Base-by-base conservation (phyloP, 768 basidiomycete species). In the Chalciporus piperatus region DNA sequence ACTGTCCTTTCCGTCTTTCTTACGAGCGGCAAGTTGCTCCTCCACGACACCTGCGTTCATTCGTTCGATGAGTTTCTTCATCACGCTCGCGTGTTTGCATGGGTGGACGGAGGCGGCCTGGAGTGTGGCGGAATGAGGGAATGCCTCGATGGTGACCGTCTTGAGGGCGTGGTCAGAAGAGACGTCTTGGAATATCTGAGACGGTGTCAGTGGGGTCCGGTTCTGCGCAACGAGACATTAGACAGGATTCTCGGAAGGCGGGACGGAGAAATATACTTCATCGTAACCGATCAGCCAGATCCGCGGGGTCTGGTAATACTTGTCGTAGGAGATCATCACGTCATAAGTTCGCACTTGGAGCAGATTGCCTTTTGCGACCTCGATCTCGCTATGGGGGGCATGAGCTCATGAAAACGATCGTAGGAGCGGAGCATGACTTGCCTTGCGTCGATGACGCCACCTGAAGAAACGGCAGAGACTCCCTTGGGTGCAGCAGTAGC, bases 311-410 rank as follows among this genome's bases (percentile, higher is more conserved):
- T 98, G 97, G 72, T 99, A 98, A 72, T 95, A 96, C 75, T 98
- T 99, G 81, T 99, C 97, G 70, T 98, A 99, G 43, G 92, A 92
- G 76, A 99, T 98, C 88, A 97, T 92, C 63, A 98, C 95, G 69
- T 99, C 97, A 75, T 99, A 99, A 11, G 96, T 99, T 64, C 97
- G 83, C 37, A 98, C 92, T 78, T 95, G 92, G 38, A 98, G 76
- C 23, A 98, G 76, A 62, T 97, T 97, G 50, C 83, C 84, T 55
- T 84, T 90, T 30, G 84, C 81, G 19, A 80, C 76, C 57, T 87
- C 84, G 17, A 79, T 73, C 59, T 82, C 72, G 56, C 86, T 91
- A 55, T 33, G 45, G 27, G 33, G 45, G 30, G 33, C 12, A 22
- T 43, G 42, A 61, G 53, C 50, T 44, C 32, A 27, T 27, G 37